Evolutionary conservation across 2,329 filamentous ascomycete species (phyloP).

Genomic region (Coniochaeta sp.): DNA sequence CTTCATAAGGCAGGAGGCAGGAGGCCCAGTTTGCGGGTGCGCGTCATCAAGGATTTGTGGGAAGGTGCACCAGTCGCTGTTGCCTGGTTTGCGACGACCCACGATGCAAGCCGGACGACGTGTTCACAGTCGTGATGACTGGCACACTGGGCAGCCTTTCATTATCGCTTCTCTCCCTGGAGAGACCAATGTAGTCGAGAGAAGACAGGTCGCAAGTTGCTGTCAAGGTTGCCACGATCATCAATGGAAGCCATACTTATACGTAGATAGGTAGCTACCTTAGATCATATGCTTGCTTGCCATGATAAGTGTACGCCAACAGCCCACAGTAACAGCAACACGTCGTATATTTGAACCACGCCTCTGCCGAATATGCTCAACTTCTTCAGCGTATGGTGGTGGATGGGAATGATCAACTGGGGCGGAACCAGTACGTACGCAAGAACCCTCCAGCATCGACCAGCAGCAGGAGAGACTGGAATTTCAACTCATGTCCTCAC

Average conservation of each 20-base stretch:
- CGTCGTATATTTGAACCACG: not conserved
- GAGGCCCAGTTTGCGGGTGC: too few relatives aligned
- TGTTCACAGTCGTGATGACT: not conserved
- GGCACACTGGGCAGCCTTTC: not conserved
- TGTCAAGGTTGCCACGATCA: not conserved
- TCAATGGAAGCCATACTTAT: too few relatives aligned
- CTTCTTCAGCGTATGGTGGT: not conserved
- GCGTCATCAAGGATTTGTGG: too few relatives aligned
- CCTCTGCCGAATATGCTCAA: not conserved
- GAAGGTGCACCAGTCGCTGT: not conserved
- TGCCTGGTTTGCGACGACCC: not conserved
- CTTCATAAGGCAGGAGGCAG: not conserved
- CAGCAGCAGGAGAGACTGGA: not conserved
- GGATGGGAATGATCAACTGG: not conserved
- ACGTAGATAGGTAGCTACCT: not conserved
- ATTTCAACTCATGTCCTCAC: not conserved
- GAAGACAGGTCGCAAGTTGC: not conserved
- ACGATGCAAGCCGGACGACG: not conserved
- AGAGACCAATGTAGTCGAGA: not conserved
- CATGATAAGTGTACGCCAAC: not conserved
- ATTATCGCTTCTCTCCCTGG: too few relatives aligned
- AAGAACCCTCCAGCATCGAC: not conserved
- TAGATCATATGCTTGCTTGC: not conserved
- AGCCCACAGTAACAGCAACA: too few relatives aligned
- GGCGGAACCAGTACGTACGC: not conserved